These are phyloP conservation scores for Trametes hirsuta DNA, from an alignment of 1,284 basidiomycete species.

Conservation along the genomic window DNA sequence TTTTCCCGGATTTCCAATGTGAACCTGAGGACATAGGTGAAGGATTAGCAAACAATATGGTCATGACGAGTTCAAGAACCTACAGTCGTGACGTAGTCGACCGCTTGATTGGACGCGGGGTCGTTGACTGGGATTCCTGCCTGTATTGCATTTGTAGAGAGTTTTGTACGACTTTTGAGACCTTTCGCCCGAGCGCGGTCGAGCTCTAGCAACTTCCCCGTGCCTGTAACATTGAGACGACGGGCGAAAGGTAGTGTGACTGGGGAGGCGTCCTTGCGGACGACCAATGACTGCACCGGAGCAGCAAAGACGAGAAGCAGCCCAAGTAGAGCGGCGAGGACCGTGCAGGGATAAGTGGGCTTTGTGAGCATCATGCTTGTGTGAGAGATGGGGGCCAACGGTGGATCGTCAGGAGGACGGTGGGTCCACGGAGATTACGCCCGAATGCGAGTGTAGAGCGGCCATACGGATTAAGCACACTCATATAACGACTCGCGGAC, in stretches of 20 bases:
- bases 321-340: neutral
- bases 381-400: neutral
- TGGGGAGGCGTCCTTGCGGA: constrained; percentile 5
- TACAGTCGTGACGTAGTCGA: constrained; percentile 25
- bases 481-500: constrained; percentile 1
- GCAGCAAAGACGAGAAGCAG: neutral
- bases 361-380: neutral
- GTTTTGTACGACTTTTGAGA: neutral
- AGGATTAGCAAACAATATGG: neutral
- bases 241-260: constrained; percentile 22
- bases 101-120: constrained; percentile 18
- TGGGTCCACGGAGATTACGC: neutral
- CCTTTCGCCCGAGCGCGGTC: constrained; percentile 24
- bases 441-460: neutral
- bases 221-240: constrained; percentile 19
- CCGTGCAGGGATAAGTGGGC: neutral
- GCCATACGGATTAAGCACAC: neutral
- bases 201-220: constrained; percentile 12
- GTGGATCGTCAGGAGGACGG: neutral
- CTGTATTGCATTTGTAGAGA: neutral
- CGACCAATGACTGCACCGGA: neutral
- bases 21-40: neutral
- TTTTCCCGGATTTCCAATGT: constrained; percentile 22
- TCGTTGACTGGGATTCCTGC: neutral
- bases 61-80: neutral